Evolutionary conservation across 2,329 filamentous ascomycete genomes (phyloP).

Genomic region (Aschersonia sp.): DNA sequence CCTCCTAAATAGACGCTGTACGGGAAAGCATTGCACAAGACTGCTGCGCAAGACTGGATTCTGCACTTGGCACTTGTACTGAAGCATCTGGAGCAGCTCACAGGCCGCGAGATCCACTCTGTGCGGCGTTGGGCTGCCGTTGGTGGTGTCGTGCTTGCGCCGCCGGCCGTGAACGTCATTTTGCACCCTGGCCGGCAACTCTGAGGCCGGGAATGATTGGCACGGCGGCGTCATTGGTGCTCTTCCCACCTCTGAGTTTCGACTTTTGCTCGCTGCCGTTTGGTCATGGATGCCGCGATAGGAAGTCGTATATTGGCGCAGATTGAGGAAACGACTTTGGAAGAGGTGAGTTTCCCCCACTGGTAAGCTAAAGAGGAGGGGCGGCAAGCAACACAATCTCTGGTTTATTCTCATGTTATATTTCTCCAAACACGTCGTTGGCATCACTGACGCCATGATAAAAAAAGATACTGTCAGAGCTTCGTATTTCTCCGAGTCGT

Average conservation of each 20-base stretch:
- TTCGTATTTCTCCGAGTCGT: neutral
- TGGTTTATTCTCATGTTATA: too few relatives aligned
- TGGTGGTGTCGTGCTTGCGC: conserved; percentile 28
- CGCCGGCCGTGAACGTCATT: conserved; percentile 30
- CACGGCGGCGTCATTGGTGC: conserved; percentile 41
- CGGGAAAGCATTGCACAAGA: conserved; percentile 37
- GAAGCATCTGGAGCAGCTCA: conserved; percentile 41
- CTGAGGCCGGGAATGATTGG: conserved; percentile 34
- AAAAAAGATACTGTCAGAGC: conserved; percentile 5
- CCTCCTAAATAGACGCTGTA: conserved; percentile 46
- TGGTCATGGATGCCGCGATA: conserved; percentile 21
- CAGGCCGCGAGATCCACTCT: conserved; percentile 38
- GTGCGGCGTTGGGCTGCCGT: conserved; percentile 12
- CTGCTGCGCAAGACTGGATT: conserved; percentile 29
- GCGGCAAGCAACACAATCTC: neutral
- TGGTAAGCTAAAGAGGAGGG: neutral
- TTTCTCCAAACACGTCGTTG: neutral
- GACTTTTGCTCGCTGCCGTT: neutral
- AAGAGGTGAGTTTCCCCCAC: conserved; percentile 33
- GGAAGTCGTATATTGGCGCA: conserved; percentile 38
- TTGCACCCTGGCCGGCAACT: conserved; percentile 36
- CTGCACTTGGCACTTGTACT: conserved; percentile 44
- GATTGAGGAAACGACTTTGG: conserved; percentile 40
- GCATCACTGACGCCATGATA: neutral
- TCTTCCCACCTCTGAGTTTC: neutral